Base-by-base conservation (phyloP, 116 monocot species). In the Thalassia testudinum region DNA sequence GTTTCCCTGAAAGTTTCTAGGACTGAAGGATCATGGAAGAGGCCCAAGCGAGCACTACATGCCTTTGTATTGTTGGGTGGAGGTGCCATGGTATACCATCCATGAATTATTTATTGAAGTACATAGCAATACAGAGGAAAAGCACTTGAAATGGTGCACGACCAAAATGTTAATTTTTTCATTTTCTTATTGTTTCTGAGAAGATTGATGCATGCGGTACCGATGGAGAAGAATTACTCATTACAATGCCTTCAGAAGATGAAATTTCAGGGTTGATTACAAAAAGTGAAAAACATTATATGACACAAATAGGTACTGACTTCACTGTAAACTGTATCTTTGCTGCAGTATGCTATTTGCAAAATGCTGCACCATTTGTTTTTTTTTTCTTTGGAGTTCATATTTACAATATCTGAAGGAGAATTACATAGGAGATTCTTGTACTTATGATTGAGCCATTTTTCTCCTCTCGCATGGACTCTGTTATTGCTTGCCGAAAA, bases 141-240 rank as follows among this genome's bases (percentile, higher is more conserved):
- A n/a, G n/a, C n/a, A n/a, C n/a, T n/a, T n/a, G n/a, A n/a, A n/a
- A n/a, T n/a, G 38, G 14, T 40, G 6, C 38, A 40, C 38, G 6
- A 40, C 38, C 14, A 40, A 40, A 40, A 7, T 40, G 10, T 7
- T 40, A 7, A 7, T 40, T 40, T 34, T 10, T 34, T 34, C 10
- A 34, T 5, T 34, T 34, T 5, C 10, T 19, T 60, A 17, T 47
- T 49, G 50, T 53, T 48, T 23, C 48, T 51, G 27, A 66, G 58
- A 42, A 95, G 95, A 72, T 95, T 62, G 71, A 61, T 62, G 71
- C 61, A 7, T 26, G 19, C 6, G 84, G 95, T 50, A 45, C 60
- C 59, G 95, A 95, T 79, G 95, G 95, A 52, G 75, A 78, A 48
- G 76, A 88, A 57, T 34, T 95, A 49, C 62, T 66, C 0, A 75